Base-by-base conservation (phyloP, 345 rosid genomes). In the Bretschneidera sinensis region DNA sequence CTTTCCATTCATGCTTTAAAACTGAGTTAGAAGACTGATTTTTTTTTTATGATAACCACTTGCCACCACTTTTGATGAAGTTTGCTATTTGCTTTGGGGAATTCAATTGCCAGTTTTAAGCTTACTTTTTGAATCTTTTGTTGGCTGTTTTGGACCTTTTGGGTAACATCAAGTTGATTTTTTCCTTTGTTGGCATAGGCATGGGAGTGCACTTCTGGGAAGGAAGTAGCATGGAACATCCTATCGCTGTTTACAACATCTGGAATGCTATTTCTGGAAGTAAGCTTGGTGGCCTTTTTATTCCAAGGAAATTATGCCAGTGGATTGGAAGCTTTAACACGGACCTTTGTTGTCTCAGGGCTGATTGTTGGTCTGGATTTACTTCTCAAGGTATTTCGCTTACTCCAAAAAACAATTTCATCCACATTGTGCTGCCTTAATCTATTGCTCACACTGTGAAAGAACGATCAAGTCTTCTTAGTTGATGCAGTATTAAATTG, bases 261-360 rank as follows among this genome's bases (percentile, higher is more conserved):
- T 34, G 98, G 97, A 70, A 89, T 89, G 97, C 64, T 92, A 70
- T 89, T 92, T 70, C 50, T 92, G 69, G 98, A 92, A 87, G 85
- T 89, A 64, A 92, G 98, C 80, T 79, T 92, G 88, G 78, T 89
- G 77, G 97, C 98, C 23, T 87, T 92, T 79, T 66, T 92, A 62
- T 78, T 85, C 64, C 91, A 92, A 76, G 97, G 98, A 62, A 89
- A 87, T 78, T 80, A 87, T 61, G 85, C 85, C 7, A 85, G 87
- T 22, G 96, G 98, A 2, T 70, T 83, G 63, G 80, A 84, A 60
- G 89, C 96, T 39, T 76, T 92, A 48, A 81, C 94, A 20, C 74
- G 94, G 43, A 84, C 96, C 0, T 92, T 92, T 75, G 76, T 79
- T 2, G 65, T 92, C 71, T 89, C 98, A 0, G 91, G 94, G 35